These are phyloP conservation scores for Sporobolomyces roseus DNA, from an alignment of 768 basidiomycete genomes.

Conservation along the genomic window DNA sequence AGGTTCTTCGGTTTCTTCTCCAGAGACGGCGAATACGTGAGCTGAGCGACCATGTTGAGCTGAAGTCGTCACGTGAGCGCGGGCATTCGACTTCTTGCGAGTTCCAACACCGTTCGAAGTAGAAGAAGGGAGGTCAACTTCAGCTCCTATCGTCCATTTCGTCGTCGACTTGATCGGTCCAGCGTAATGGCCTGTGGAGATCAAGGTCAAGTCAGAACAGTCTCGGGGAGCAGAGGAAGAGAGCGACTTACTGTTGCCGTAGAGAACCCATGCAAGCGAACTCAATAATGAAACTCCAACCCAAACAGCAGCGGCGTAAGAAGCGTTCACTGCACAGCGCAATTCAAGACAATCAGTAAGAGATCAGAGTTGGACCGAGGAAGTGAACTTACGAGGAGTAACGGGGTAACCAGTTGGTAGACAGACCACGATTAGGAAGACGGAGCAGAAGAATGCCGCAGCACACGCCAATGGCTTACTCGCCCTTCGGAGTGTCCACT, in stretches of 20 bases:
- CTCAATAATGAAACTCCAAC: constrained; percentile 46
- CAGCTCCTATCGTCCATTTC: constrained; percentile 51
- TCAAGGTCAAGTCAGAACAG: neutral
- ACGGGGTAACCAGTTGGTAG: constrained; percentile 48
- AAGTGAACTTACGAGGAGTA: constrained; percentile 43
- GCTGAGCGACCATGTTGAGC: constrained; percentile 24
- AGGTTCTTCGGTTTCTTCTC: neutral
- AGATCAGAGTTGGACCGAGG: neutral
- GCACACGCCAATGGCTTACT: constrained; percentile 46
- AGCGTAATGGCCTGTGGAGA: constrained; percentile 46
- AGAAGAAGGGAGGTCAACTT: constrained; percentile 48
- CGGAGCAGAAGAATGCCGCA: constrained; percentile 40
- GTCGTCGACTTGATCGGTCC: constrained; percentile 52
- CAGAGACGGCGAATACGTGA: constrained; percentile 32
- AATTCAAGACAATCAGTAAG: neutral
- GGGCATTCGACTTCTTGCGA: neutral
- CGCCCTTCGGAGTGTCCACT: constrained; percentile 49
- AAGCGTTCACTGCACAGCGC: constrained; percentile 43
- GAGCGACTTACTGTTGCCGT: constrained; percentile 46
- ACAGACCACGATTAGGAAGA: constrained; percentile 46
- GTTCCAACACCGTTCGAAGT: neutral
- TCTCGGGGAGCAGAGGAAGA: too few relatives aligned
- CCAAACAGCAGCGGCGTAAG: constrained; percentile 48
- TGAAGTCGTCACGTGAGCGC: constrained; percentile 13
- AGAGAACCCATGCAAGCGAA: constrained; percentile 49